A percentile compares a stretch with the other conserved stretches of the same genome.
These are phyloP conservation scores for Hyparrhenia diplandra DNA, from an alignment of 176 grass and related monocot species.

Conservation along the genomic window DNA sequence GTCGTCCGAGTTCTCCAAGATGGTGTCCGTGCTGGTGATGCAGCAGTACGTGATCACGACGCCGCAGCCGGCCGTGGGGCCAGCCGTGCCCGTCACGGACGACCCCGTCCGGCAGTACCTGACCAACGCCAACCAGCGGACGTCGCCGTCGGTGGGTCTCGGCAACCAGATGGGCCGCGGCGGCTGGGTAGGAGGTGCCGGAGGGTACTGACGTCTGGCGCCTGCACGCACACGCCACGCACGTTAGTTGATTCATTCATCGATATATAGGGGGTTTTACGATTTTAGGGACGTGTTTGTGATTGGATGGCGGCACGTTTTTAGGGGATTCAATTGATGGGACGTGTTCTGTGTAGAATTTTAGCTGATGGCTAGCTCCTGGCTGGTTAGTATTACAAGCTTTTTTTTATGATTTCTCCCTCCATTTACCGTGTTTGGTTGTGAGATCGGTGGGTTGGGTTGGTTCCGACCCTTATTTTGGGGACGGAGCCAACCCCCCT, in stretches of 20 bases:
- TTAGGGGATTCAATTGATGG: neutral
- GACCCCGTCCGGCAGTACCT: slow-evolving; percentile 8
- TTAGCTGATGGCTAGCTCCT: neutral
- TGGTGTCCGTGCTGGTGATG: slow-evolving; percentile 18
- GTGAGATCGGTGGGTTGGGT: no score
- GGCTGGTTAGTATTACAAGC: neutral
- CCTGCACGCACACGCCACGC: neutral
- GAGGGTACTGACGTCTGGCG: neutral
- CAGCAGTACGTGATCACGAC: slow-evolving; percentile 3
- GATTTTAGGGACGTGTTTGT: neutral
- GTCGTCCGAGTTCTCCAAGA: slow-evolving; percentile 12
- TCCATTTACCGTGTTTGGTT: no score
- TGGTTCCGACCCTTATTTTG: no score
- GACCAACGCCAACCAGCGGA: neutral
- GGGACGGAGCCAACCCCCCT: no score
- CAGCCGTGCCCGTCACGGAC: neutral
- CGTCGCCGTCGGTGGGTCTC: neutral
- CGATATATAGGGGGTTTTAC: neutral
- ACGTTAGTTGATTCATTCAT: neutral
- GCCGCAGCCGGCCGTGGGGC: neutral
- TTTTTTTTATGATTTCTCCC: neutral
- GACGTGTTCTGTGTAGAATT: neutral
- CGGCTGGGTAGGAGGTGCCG: neutral
- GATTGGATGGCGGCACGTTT: neutral
- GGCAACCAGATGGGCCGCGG: neutral